Evolutionary conservation across 23 red algal species (phyloP).

Genomic region (Gracilariopsis chorda): DNA sequence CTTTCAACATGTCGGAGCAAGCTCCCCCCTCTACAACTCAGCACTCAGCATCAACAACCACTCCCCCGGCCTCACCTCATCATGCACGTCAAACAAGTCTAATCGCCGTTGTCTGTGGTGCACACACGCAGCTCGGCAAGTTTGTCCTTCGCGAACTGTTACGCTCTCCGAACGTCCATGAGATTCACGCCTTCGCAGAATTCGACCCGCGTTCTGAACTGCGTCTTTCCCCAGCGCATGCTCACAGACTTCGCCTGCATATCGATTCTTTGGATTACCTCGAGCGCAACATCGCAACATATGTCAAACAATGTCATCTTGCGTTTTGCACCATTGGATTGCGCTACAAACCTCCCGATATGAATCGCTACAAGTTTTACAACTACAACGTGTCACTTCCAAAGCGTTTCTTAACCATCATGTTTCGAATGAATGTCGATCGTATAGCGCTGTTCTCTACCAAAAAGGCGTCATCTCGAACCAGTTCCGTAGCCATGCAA

Average conservation of each 20-base stretch:
- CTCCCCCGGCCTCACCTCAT: neutral
- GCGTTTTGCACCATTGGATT: slow-evolving; percentile 35
- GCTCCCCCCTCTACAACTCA: neutral
- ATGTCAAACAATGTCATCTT: slow-evolving; percentile 6
- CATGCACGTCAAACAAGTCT: too few species aligned
- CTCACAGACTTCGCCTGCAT: slow-evolving; percentile 10
- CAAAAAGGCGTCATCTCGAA: neutral
- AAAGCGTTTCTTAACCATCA: slow-evolving; percentile 26
- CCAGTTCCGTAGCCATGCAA: neutral
- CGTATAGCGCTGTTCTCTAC: slow-evolving; percentile 9
- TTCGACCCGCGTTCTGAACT: slow-evolving; percentile 28
- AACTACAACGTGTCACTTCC: slow-evolving; percentile 40
- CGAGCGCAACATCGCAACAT: slow-evolving; percentile 1
- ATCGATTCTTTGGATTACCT: slow-evolving; percentile 24
- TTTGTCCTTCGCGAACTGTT: slow-evolving; percentile 47
- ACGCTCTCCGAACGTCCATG: neutral
- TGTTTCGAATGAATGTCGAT: neutral
- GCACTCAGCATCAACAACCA: neutral
- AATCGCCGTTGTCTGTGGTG: slow-evolving; percentile 41
- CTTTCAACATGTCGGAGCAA: neutral
- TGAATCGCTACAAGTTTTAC: slow-evolving; percentile 22
- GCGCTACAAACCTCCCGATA: neutral
- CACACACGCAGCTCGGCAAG: slow-evolving; percentile 48
- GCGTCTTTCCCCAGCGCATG: neutral
- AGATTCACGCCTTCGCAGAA: slow-evolving; percentile 35